A percentile compares a stretch with the other conserved stretches of the same genome.
These are phyloP conservation scores for Ophiognomonia clavigignenti-juglandacearum DNA, from an alignment of 2,329 filamentous ascomycete genomes.

Conservation along the genomic window DNA sequence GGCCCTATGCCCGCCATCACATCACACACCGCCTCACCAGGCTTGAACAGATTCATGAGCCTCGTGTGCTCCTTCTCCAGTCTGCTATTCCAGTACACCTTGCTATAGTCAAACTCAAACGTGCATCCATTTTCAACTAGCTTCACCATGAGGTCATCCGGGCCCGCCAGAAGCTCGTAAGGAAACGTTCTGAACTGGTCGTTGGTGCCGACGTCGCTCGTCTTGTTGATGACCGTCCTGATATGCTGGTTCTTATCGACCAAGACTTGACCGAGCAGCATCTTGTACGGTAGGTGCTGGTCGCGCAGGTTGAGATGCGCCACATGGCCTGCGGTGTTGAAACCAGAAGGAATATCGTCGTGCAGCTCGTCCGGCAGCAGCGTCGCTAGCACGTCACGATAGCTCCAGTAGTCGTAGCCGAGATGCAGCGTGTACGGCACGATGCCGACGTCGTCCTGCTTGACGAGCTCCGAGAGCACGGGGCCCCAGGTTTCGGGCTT, in stretches of 20 bases:
- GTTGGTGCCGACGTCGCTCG: constrained; percentile 78
- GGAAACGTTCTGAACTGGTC: constrained; percentile 87
- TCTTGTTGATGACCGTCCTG: constrained; percentile 92
- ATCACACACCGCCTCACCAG: constrained; percentile 88
- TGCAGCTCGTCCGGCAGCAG: constrained; percentile 77
- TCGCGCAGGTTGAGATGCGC: constrained; percentile 89
- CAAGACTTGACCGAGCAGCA: constrained; percentile 78
- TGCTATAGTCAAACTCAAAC: constrained; percentile 92
- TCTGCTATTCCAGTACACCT: constrained; percentile 97
- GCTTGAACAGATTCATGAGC: constrained; percentile 68
- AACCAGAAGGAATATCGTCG: constrained; percentile 78
- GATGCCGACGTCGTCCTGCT: constrained; percentile 63
- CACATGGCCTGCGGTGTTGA: constrained; percentile 85
- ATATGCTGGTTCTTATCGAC: constrained; percentile 83
- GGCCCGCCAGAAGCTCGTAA: constrained; percentile 84
- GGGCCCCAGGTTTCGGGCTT: constrained; percentile 72
- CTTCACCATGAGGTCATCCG: constrained; percentile 77
- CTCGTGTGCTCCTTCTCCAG: constrained; percentile 85
- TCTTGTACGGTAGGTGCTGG: constrained; percentile 78
- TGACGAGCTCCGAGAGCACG: constrained; percentile 62
- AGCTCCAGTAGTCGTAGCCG: constrained; percentile 82
- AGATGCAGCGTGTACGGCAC: constrained; percentile 72
- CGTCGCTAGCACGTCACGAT: constrained; percentile 76
- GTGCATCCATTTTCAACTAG: constrained; percentile 76
- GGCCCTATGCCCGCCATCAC: constrained; percentile 97